A percentile compares a stretch with the other conserved stretches of the same genome.
Evolutionary conservation across 2,329 filamentous ascomycete genomes (phyloP).

Genomic region (Trichoderma polysporum): DNA sequence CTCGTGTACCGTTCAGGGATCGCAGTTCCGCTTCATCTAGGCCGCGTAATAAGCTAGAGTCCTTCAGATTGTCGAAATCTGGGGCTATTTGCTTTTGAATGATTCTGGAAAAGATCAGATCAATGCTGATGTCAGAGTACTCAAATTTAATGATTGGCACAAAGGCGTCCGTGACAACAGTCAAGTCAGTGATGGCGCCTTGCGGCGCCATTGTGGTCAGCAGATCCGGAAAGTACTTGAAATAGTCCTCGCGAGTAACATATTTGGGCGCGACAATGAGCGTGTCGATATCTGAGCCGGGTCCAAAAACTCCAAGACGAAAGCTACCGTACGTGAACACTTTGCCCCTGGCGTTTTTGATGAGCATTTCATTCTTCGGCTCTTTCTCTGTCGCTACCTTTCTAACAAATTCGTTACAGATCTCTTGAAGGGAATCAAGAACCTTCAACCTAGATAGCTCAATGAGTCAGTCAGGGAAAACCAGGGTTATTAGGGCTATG

Average conservation of each 20-base stretch:
- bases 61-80: constrained; percentile 69
- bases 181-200: constrained; percentile 80
- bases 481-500: background rate
- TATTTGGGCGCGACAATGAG: constrained; percentile 90
- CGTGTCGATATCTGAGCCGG: constrained; percentile 97
- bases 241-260: constrained; percentile 87
- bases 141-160: constrained; percentile 98
- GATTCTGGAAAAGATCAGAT: constrained; percentile 84
- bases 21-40: constrained; percentile 84
- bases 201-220: constrained; percentile 73
- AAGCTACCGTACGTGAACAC: constrained; percentile 97
- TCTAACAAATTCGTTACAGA: constrained; percentile 84
- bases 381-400: constrained; percentile 73
- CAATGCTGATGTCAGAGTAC: constrained; percentile 86
- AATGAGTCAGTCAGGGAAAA: background rate
- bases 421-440: constrained; percentile 71
- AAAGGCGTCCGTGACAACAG: constrained; percentile 83
- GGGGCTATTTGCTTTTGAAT: constrained; percentile 67
- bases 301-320: constrained; percentile 88
- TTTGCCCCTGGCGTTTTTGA: constrained; percentile 84
- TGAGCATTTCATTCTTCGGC: constrained; percentile 68
- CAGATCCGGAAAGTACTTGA: constrained; percentile 79
- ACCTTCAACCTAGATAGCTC: constrained; percentile 61
- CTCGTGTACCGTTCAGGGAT: constrained; percentile 89
- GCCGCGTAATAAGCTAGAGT: constrained; percentile 81